Base-by-base conservation (phyloP, 805 yeast species). In the Cyberlindnera petersonii region DNA sequence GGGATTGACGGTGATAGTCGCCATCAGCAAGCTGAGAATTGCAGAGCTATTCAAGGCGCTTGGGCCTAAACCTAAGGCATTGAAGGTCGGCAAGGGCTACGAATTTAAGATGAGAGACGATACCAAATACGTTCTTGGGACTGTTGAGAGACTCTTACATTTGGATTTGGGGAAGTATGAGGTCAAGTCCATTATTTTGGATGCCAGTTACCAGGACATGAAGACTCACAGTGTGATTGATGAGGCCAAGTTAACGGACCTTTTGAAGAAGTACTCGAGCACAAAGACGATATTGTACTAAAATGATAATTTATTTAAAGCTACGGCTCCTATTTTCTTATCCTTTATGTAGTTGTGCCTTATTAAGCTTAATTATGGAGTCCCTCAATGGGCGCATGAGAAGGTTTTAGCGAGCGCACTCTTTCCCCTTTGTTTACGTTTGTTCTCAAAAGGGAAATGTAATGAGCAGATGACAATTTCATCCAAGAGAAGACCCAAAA, bases 21-120 rank as follows among this genome's bases (percentile, higher is more conserved):
- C 89, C 1, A 73, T 83, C 68, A 86, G 95, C 0, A 93, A 95
- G 9, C 66, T 87, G 18, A 72, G 97, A 49, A 93, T 87, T 2
- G 91, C 96, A 53, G 96, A 89, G 52, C 71, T 87, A 3, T 82
- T 75, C 55, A 73, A 95, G 48, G 77, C 84, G 1, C 54, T 75
- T 60, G 59, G 59, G 0, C 53, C 56, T 22, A 54, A 56, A 27
- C 33, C 58, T 2, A 49, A 47, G 13, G 51, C 57, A 1, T 38
- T 53, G 22, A 56, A 46, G 24, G 52, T 56, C 13, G 59, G 58
- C 10, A 56, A 54, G 31, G 60, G 59, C 1, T 56, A 56, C 29
- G 55, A 52, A 11, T 40, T 47, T 31, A 43, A 39, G 20, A 42
- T 54, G 36, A 47, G 56, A 33, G 50, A 48, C 17, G 56, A 54